Evolutionary conservation across 148 eudicot genomes (phyloP), one percentile per base, ranked within the genome.

Genomic region (Bassia scoparia): DNA sequence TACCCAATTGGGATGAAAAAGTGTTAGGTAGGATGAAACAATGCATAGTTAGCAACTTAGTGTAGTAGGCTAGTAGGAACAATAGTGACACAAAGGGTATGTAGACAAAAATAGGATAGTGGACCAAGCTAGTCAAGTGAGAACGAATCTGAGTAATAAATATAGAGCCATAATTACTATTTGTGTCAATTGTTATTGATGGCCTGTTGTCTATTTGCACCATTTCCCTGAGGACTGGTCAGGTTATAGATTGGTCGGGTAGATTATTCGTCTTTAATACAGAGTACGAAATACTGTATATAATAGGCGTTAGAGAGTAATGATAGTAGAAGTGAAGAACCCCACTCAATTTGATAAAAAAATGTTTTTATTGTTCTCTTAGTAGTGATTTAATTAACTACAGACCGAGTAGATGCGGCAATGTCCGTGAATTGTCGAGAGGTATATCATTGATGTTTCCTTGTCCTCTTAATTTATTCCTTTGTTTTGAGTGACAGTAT

Each of bases 401-500:
- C n/a, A n/a, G n/a, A n/a, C n/a, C n/a, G n/a, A n/a, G n/a, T n/a
- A n/a, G n/a, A n/a, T n/a, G n/a, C n/a, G n/a, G n/a, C n/a, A n/a
- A n/a, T n/a, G n/a, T n/a, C n/a, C n/a, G n/a, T n/a, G n/a, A n/a
- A 41, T 5, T 71, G 16, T 71, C 74, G 58, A 24, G 1, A 53
- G 53, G 61, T 11, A 14, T 41, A 41, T 41, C 35, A 52, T 58
- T 68, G 49, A 48, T 68, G 46, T 76, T 17, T 5, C 10, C 14
- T 68, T 68, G 78, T 76, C 73, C 24, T 58, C 6, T 61, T 60
- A 2, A 48, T 53, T 24, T 41, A 54, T 76, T 69, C 24, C 34
- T 27, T 33, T 41, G 53, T 37, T 76, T 10, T 43, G 53, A 24
- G 69, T 66, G 69, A 66, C 53, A 43, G 3, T 44, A 27, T 50